These are phyloP conservation scores for Viola pubescens DNA, from an alignment of 441 rosid genomes.

Conservation along the genomic window DNA sequence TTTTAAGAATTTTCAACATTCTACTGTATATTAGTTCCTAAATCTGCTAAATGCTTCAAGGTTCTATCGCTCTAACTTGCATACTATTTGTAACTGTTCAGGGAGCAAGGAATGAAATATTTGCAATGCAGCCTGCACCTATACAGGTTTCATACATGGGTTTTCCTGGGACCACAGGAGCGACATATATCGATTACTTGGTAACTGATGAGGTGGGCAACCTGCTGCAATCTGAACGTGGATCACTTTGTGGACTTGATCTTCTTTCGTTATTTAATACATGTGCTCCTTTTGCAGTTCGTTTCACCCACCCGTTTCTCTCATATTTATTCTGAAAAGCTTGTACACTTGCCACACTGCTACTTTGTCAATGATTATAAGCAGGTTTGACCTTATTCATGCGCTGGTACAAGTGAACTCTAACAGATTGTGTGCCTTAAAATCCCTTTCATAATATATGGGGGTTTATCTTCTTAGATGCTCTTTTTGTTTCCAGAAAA, in stretches of 20 bases:
- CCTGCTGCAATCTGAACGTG: background rate
- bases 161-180: slow-evolving; percentile 98
- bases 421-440: too few relatives aligned
- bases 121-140: slow-evolving; percentile 98
- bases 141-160: slow-evolving; percentile 99
- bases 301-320: slow-evolving; percentile 74
- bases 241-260: background rate
- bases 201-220: slow-evolving; percentile 86
- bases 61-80: background rate
- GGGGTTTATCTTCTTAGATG: background rate
- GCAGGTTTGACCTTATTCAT: slow-evolving; percentile 41
- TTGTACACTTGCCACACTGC: slow-evolving; percentile 96
- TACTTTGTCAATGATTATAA: slow-evolving; percentile 98
- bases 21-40: background rate
- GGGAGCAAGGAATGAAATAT: slow-evolving; percentile 98
- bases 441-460: too few relatives aligned
- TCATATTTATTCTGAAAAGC: slow-evolving; percentile 91
- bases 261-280: slow-evolving; percentile 14
- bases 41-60: background rate
- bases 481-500: slow-evolving; percentile 53
- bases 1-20: background rate
- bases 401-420: too few relatives aligned
- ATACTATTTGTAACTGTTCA: slow-evolving; percentile 24
- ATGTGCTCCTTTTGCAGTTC: slow-evolving; percentile 45
- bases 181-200: slow-evolving; percentile 84